Conservation (phyloP, 805 yeast species). For the Pichia paraexigua region DNA sequence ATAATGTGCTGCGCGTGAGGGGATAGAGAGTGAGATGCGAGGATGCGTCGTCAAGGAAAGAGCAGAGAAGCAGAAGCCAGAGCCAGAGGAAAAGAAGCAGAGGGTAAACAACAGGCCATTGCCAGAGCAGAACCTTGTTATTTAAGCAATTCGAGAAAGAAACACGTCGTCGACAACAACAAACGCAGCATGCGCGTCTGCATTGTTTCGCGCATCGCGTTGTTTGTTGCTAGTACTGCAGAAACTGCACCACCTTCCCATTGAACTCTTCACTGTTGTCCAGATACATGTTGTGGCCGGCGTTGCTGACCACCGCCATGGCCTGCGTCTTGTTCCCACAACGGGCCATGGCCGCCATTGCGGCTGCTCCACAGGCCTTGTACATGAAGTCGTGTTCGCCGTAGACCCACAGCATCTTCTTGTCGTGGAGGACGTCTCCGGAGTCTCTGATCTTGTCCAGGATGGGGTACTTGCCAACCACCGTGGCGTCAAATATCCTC, state of each 20-base stretch:
- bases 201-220: background rate
- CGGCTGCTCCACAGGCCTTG: slow-evolving; percentile 47
- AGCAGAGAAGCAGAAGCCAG: background rate
- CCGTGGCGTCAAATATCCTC: slow-evolving; percentile 45
- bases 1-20: slow-evolving; percentile 29
- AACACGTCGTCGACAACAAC: background rate
- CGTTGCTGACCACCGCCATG: slow-evolving; percentile 38
- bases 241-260: slow-evolving; percentile 30
- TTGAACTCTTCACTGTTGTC: slow-evolving; percentile 58
- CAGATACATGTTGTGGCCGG: slow-evolving; percentile 73
- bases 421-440: slow-evolving; percentile 19
- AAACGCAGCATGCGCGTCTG: too few species aligned
- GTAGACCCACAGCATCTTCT: slow-evolving; percentile 40
- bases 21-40: slow-evolving; percentile 5
- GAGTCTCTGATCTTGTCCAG: slow-evolving; percentile 41
- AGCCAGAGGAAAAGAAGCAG: background rate
- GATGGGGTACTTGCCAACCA: slow-evolving; percentile 59
- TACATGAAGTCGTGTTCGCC: slow-evolving; percentile 77
- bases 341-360: slow-evolving; percentile 23
- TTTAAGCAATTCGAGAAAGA: background rate
- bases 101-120: background rate
- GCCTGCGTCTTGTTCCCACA: slow-evolving; percentile 20
- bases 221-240: slow-evolving; percentile 18
- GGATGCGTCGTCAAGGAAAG: slow-evolving; percentile 10
- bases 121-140: background rate